phyloP scores from a whole-genome alignment of 345 rosid species.

The Arabidopsis suecica region DNA sequence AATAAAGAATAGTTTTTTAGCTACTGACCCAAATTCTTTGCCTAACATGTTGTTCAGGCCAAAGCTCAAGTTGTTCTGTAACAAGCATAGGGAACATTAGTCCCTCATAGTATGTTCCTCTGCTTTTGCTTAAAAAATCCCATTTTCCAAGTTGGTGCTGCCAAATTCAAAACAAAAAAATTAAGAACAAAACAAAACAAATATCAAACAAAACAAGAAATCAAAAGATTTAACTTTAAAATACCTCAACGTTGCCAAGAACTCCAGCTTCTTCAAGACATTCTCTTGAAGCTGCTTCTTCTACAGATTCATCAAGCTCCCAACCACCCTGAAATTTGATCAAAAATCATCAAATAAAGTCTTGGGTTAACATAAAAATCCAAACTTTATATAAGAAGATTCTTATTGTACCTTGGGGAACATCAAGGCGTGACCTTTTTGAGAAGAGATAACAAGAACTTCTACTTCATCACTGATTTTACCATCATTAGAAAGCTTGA shows the following conservation, averaged over 20 bases:
- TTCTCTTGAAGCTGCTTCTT: constrained; percentile 86
- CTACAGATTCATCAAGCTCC: constrained; percentile 88
- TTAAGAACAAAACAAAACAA: not conserved
- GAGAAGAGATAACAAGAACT: constrained; percentile 80
- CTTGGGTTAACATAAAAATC: constrained; percentile 9
- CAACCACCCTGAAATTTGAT: constrained; percentile 74
- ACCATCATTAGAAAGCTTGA: constrained; percentile 51
- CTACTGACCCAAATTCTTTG: constrained; percentile 73
- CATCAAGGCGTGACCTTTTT: constrained; percentile 80
- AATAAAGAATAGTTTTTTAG: not conserved
- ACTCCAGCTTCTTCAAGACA: constrained; percentile 93
- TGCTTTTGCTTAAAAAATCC: constrained; percentile 81
- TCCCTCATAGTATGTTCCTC: constrained; percentile 89
- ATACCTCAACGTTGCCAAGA: constrained; percentile 75
- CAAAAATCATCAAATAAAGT: not conserved
- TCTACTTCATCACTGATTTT: constrained; percentile 57
- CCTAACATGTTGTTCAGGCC: constrained; percentile 79
- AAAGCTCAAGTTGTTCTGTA: constrained; percentile 76
- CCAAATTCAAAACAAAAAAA: constrained; percentile 7
- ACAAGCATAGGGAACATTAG: constrained; percentile 91
- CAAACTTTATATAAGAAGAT: not conserved
- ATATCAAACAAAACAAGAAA: not conserved
- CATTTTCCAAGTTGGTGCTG: constrained; percentile 83
- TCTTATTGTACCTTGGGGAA: constrained; percentile 74
- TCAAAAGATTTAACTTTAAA: not conserved